A percentile compares a stretch with the other conserved stretches of the same genome.
Evolutionary conservation across 2,329 filamentous ascomycete genomes (phyloP).

Genomic region (Neophaeococcomyces mojaviensis): DNA sequence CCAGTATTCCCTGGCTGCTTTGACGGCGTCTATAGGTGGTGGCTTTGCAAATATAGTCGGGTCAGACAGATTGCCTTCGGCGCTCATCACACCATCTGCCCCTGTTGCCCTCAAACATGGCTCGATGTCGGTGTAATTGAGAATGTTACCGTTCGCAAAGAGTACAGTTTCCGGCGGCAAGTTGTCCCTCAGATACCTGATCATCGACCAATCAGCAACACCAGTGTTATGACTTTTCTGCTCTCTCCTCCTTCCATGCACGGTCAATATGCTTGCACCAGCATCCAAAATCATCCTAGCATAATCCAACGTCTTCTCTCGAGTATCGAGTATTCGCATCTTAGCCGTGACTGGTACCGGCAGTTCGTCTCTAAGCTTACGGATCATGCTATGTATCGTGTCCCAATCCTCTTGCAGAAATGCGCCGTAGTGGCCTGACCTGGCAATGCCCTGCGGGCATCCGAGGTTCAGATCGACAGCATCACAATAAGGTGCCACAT

Average conservation of each 20-base stretch:
- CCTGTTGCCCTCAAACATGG: constrained; percentile 74
- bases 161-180: constrained; percentile 82
- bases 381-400: constrained; percentile 73
- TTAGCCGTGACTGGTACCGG: constrained; percentile 87
- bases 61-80: constrained; percentile 89
- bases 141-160: constrained; percentile 92
- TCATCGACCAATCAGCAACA: constrained; percentile 81
- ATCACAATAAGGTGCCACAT: constrained; percentile 81
- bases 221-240: constrained; percentile 96
- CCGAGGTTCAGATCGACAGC: constrained; percentile 87
- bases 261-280: constrained; percentile 85
- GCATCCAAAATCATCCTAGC: constrained; percentile 78
- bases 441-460: constrained; percentile 91
- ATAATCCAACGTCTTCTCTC: constrained; percentile 79
- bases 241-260: constrained; percentile 80
- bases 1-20: constrained; percentile 79
- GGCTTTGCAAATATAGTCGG: constrained; percentile 72
- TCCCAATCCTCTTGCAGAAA: constrained; percentile 92
- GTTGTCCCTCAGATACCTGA: constrained; percentile 73
- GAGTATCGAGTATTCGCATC: constrained; percentile 80
- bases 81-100: constrained; percentile 89
- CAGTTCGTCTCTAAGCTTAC: constrained; percentile 70
- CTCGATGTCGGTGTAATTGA: constrained; percentile 71
- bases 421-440: constrained; percentile 82
- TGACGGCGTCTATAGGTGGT: constrained; percentile 46